These are phyloP conservation scores for Nakazawaea pomicola DNA, from an alignment of 805 yeast genomes.

Conservation along the genomic window DNA sequence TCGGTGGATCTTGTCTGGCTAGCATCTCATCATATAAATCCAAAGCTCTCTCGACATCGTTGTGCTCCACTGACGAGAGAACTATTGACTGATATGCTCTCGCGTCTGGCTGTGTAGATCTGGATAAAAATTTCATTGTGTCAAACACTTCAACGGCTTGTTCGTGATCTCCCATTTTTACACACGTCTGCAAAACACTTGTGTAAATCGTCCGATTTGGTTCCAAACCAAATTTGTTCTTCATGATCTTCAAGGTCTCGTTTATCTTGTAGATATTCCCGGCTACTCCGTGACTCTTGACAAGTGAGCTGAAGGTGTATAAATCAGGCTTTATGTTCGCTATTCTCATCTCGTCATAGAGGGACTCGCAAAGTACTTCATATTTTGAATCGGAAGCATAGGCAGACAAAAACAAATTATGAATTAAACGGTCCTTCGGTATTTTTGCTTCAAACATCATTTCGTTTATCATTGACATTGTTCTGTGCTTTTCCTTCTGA, in stretches of 20 bases:
- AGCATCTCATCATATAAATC: conserved; percentile 72
- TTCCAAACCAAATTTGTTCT: conserved; percentile 25
- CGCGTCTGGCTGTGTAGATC: conserved; percentile 60
- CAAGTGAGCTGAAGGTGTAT: conserved; percentile 38
- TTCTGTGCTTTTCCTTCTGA: conserved; percentile 24
- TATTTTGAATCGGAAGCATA: conserved; percentile 20
- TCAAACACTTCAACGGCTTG: conserved; percentile 75
- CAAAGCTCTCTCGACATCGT: conserved; percentile 67
- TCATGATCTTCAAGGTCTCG: conserved; percentile 32
- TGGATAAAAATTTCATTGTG: conserved; percentile 76
- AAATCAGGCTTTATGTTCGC: conserved; percentile 27
- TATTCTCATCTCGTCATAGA: conserved; percentile 23
- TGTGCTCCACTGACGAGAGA: conserved; percentile 53
- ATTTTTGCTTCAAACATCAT: conserved; percentile 32
- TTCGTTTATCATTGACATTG: conserved; percentile 32
- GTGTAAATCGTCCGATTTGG: conserved; percentile 47
- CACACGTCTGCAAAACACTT: conserved; percentile 57
- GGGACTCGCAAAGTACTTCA: conserved; percentile 28
- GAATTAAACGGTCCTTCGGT: conserved; percentile 26
- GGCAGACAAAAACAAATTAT: conserved; percentile 32
- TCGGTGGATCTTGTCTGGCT: conserved; percentile 24
- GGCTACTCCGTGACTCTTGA: conserved; percentile 40
- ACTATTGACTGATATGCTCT: conserved; percentile 70
- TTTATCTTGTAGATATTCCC: conserved; percentile 34
- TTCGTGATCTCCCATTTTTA: conserved; percentile 41